Conservation (phyloP, 1,284 basidiomycete species). For the Tilletia indica region DNA sequence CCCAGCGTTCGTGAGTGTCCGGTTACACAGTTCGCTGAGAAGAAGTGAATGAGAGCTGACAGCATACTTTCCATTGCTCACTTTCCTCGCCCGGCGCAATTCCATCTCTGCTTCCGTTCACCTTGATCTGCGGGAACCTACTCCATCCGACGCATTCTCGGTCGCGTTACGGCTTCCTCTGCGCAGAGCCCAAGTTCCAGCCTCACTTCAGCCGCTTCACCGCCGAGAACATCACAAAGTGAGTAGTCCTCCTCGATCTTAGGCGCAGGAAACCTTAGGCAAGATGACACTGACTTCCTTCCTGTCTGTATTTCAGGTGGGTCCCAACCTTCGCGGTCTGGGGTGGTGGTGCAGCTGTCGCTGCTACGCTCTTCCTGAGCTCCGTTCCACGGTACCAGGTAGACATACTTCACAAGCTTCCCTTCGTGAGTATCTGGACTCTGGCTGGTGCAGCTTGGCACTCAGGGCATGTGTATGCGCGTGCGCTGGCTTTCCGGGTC, state of each 20-base stretch:
- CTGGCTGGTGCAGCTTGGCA: slow-evolving; percentile 16
- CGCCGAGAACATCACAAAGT: slow-evolving; percentile 33
- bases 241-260: slow-evolving; percentile 15
- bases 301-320: slow-evolving; percentile 33
- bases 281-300: neutral
- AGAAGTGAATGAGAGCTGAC: neutral
- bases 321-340: slow-evolving; percentile 43
- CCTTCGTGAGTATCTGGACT: slow-evolving; percentile 28
- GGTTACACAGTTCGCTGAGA: neutral
- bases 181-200: slow-evolving; percentile 41
- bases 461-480: neutral
- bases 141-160: neutral
- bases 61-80: neutral
- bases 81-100: too few species aligned
- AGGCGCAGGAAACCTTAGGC: neutral
- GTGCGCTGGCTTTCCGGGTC: neutral
- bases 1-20: slow-evolving; percentile 14
- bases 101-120: neutral
- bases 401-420: slow-evolving; percentile 47
- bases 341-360: slow-evolving; percentile 44
- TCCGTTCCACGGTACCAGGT: slow-evolving; percentile 47
- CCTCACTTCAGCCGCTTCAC: slow-evolving; percentile 44
- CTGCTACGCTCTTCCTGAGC: slow-evolving; percentile 45
- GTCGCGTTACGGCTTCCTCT: neutral
- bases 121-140: neutral